These are phyloP conservation scores for Malassezia caprae DNA, from an alignment of 1,284 basidiomycete genomes.

Conservation along the genomic window DNA sequence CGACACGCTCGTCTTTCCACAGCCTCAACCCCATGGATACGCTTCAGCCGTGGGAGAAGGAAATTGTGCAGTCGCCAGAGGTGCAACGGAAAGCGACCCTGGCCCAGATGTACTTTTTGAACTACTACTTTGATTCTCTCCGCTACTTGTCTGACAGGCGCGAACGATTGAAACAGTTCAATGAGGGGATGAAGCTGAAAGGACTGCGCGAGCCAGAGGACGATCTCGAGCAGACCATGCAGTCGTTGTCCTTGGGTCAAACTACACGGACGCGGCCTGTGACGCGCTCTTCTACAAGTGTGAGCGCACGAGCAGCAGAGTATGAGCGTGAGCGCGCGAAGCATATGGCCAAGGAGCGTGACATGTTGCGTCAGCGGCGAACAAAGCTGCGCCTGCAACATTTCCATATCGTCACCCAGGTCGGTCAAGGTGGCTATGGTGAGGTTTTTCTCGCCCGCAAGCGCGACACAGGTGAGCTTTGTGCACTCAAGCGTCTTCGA, in stretches of 20 bases:
- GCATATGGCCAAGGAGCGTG: slow-evolving; percentile 39
- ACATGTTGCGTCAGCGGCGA: slow-evolving; percentile 40
- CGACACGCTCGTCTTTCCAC: slow-evolving; percentile 22
- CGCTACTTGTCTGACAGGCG: slow-evolving; percentile 39
- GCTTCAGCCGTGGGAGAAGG: slow-evolving; percentile 41
- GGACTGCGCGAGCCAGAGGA: slow-evolving; percentile 17
- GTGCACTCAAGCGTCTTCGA: slow-evolving; percentile 44
- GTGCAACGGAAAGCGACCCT: slow-evolving; percentile 45
- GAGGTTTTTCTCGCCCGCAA: slow-evolving; percentile 47
- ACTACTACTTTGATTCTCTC: slow-evolving; percentile 47
- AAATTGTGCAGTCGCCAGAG: slow-evolving; percentile 34
- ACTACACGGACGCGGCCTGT: slow-evolving; percentile 46
- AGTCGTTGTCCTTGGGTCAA: not conserved
- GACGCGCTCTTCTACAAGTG: slow-evolving; percentile 67
- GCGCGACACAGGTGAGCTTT: slow-evolving; percentile 46
- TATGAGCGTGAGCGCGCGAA: slow-evolving; percentile 29
- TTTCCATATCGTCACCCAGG: slow-evolving; percentile 48
- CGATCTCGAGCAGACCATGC: not conserved
- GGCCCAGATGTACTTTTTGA: slow-evolving; percentile 47
- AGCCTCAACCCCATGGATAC: slow-evolving; percentile 35
- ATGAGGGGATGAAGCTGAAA: slow-evolving; percentile 52
- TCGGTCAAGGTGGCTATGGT: slow-evolving; percentile 46
- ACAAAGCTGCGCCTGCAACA: slow-evolving; percentile 43
- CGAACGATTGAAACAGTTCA: slow-evolving; percentile 58
- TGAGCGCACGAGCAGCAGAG: slow-evolving; percentile 60